Conservation (phyloP, 2,329 filamentous ascomycete genomes). For the Colletotrichum sp. region DNA sequence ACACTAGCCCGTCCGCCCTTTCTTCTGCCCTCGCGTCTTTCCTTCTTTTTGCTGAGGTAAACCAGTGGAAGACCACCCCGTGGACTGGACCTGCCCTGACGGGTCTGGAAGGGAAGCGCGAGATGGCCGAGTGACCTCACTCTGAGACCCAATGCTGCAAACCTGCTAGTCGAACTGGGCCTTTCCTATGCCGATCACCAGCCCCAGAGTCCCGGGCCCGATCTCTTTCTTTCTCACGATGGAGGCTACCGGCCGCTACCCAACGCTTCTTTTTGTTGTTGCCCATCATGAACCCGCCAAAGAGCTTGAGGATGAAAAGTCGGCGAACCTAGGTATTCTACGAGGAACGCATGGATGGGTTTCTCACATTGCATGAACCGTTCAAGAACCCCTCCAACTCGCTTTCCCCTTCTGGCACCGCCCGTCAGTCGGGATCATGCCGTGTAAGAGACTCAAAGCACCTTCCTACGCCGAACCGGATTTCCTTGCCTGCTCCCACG, state of each 20-base stretch:
- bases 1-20: not conserved
- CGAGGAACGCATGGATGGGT: not conserved
- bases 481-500: not conserved
- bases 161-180: constrained; percentile 7
- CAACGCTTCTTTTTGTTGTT: not conserved
- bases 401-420: not conserved
- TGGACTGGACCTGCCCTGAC: not conserved
- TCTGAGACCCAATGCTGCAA: constrained; percentile 4
- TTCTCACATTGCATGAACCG: not conserved
- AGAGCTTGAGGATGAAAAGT: not conserved
- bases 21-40: not conserved
- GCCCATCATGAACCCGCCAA: not conserved
- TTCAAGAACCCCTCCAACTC: not conserved
- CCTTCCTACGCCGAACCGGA: not conserved
- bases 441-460: not conserved
- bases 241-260: not conserved
- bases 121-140: constrained; percentile 6
- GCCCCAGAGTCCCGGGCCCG: not conserved
- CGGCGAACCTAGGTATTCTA: not conserved
- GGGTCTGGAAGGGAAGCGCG: not conserved
- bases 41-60: not conserved
- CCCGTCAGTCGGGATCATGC: not conserved
- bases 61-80: not conserved
- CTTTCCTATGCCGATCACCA: constrained; percentile 11
- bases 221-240: not conserved